Evolutionary conservation across 192 early-diverging fungal species (phyloP), one percentile per base, ranked within the genome.

Genomic region (Bifiguratus adelaidae): DNA sequence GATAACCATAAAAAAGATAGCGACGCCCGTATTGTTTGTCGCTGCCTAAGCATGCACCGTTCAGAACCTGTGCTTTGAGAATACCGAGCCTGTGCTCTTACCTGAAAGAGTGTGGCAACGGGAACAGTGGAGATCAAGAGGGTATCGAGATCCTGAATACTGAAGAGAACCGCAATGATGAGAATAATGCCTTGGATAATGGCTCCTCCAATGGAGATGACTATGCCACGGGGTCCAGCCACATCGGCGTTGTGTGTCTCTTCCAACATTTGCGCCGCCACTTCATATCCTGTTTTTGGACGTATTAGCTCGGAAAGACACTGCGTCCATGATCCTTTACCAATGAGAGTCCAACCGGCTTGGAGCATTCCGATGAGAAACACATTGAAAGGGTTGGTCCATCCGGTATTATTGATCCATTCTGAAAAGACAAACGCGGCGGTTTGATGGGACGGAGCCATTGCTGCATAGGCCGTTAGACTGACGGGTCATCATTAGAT

Each of bases 361-460:
- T 71, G 69, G 3, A 71, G 48, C n/a, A 71, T 47, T 44, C 69
- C 69, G 26, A 71, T 34, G 26, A 71, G 58, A 28, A 67, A 66
- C 18, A 67, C 67, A 19, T 61, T 43, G n/a, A 51, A 65, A 11
- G 12, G 19, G 34, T 60, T 72, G 22, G 46, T 53, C 44, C 60
- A 72, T 23, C 70, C 70, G 38, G 70, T 72, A 22, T 64, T 65
- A 35, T 72, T 72, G 30, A 55, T 52, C 35, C 64, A 72, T 11
- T 42, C 32, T 6, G 70, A 64, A 30, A 72, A 72, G 8, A 68
- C 70, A 44, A 63, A 72, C 23, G 55, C 48, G 0, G 65, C 62
- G 0, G 61, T 56, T 19, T 62, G 54, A 29, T 58, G 59, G 33
- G 50, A 26, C 25, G 66, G 55, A 7, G 65, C 53, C 41, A 68